A percentile compares a stretch with the other conserved stretches of the same genome.
Conservation (phyloP, 768 basidiomycete genomes). For the Mycena albidolilacea region DNA sequence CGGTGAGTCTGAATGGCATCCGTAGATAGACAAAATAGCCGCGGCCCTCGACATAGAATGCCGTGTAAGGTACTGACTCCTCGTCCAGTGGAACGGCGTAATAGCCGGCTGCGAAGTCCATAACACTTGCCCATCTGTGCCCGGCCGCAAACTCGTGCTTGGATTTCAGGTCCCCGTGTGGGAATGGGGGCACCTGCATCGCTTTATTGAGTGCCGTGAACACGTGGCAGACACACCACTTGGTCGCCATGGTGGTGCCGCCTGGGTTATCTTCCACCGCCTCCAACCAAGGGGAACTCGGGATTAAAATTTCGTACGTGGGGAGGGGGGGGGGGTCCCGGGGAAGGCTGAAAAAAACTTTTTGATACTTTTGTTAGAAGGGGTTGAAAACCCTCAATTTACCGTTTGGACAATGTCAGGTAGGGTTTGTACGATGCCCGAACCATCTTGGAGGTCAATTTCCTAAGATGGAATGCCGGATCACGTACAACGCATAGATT, state of each 20-base stretch:
- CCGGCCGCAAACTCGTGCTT: constrained; percentile 56
- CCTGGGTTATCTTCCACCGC: background rate
- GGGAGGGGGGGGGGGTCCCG: no score
- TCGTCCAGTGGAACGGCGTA: constrained; percentile 41
- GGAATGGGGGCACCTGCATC: constrained; percentile 45
- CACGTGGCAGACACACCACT: constrained; percentile 20
- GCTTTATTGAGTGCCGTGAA: constrained; percentile 22
- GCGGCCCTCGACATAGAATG: constrained; percentile 55
- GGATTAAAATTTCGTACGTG: no score
- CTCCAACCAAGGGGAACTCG: no score
- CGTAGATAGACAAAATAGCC: constrained; percentile 53
- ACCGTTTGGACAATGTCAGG: no score
- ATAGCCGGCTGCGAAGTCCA: constrained; percentile 58
- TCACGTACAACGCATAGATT: no score
- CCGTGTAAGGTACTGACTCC: constrained; percentile 48
- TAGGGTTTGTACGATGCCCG: no score
- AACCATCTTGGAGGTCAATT: no score
- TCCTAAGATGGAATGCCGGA: no score
- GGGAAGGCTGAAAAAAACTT: no score
- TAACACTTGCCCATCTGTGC: constrained; percentile 50
- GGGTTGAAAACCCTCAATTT: no score
- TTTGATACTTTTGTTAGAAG: no score
- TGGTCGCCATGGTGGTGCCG: background rate
- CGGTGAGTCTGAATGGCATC: constrained; percentile 60
- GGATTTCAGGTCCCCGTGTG: constrained; percentile 53